A percentile compares a stretch with the other conserved stretches of the same genome.
phyloP scores from a whole-genome alignment of 306 rosid species.

The Glycine latifolia region DNA sequence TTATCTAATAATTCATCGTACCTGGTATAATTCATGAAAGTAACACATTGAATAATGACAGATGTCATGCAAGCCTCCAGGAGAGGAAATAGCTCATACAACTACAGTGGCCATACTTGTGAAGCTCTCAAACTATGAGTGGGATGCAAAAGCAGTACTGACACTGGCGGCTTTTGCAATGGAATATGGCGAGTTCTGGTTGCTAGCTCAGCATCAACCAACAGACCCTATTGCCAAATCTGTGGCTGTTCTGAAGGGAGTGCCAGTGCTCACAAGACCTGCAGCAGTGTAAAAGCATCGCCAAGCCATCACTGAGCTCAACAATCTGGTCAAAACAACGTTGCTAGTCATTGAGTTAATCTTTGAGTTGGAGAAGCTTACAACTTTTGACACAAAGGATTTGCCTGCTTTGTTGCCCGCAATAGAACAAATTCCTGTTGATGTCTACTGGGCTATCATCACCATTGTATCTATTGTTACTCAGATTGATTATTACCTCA shows the following conservation, averaged over 20 bases:
- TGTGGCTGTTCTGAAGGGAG: constrained; percentile 61
- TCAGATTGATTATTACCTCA: constrained; percentile 59
- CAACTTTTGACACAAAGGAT: constrained; percentile 53
- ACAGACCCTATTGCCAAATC: constrained; percentile 69
- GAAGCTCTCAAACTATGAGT: constrained; percentile 59
- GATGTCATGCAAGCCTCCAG: constrained; percentile 70
- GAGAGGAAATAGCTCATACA: constrained; percentile 68
- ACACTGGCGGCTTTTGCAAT: constrained; percentile 74
- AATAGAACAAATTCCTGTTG: constrained; percentile 62
- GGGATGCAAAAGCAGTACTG: constrained; percentile 83
- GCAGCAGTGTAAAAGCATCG: constrained; percentile 57
- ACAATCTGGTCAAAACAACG: constrained; percentile 58
- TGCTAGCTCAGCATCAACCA: constrained; percentile 58
- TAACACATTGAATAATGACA: constrained; percentile 17
- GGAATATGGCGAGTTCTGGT: constrained; percentile 81
- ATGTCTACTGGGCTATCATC: constrained; percentile 78
- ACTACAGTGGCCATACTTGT: constrained; percentile 61
- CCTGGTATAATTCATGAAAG: too few species aligned
- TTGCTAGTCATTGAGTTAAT: constrained; percentile 62
- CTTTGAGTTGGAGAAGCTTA: constrained; percentile 60
- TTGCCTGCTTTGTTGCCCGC: constrained; percentile 60
- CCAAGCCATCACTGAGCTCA: constrained; percentile 58
- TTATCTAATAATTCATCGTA: too few species aligned
- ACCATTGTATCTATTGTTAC: constrained; percentile 66
- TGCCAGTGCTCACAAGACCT: constrained; percentile 57